Evolutionary conservation across 2,329 filamentous ascomycete genomes (phyloP), one percentile per base, ranked within the genome.

Genomic region (Davidsoniella virescens): DNA sequence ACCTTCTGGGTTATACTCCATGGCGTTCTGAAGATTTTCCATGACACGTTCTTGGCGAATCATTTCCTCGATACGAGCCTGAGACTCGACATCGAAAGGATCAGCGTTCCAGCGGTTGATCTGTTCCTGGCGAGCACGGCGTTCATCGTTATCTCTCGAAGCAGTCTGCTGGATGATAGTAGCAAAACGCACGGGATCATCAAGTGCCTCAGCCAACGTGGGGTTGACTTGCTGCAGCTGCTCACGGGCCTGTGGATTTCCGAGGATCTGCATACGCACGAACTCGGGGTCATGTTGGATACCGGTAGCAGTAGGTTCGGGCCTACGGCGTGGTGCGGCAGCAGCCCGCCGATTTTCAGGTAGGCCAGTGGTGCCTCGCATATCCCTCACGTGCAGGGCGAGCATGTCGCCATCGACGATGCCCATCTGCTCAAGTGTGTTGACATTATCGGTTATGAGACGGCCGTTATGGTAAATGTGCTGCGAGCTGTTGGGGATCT

Each of bases 1-100:
- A 93, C 90, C 90, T 76, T 96, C 92, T 0, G 92, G 92, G 60
- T 93, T 94, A 66, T 96, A 82, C 66, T 96, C 90, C 75, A 95
- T 90, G 40, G 92, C 92, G 66, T 88, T 92, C 61, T 96, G 87
- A 54, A 96, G 66, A 61, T 98, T 98, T 67, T 95, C 87, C 65
- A 90, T 87, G 43, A 98, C 90, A 14, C 82, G 75, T 66, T 96
- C 85, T 65, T 95, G 85, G 50, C 92, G 81, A 61, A 98, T 98
- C 66, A 96, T 93, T 67, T 98, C 92, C 62, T 92, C 90, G 55
- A 98, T 98, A 67, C 82, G 86, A 44, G 75, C 75, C 66, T 98
- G 92, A 7, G 88, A 86, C 56, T 95, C 88, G 23, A 87, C 69
- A 61, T 98, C 90, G 67, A 96, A 95, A 0, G 90, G 88, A 60